A percentile compares a stretch with the other conserved stretches of the same genome.
Conservation (phyloP, 1,139 yeast species). For the Suhomyces bribrorum region DNA sequence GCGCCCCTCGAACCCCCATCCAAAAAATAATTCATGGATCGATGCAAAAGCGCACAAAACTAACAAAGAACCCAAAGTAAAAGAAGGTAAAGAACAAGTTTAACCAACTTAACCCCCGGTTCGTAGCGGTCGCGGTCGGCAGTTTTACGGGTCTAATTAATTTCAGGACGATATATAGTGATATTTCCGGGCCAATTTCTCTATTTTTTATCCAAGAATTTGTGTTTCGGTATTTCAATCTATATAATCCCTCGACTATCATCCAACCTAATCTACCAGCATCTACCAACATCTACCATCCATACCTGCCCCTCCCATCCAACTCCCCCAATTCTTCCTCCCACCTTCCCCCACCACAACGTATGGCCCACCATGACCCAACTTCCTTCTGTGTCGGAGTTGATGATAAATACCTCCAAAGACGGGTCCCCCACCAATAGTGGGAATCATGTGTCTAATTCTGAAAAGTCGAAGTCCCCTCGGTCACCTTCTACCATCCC, state of each 20-base stretch:
- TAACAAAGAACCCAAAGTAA: constrained; percentile 10
- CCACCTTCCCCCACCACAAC: not conserved
- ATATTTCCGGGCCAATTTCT: constrained; percentile 6
- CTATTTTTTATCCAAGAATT: not conserved
- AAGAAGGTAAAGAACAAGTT: constrained; percentile 13
- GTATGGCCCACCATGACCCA: constrained; percentile 27
- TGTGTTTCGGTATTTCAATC: not conserved
- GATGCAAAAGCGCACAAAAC: constrained; percentile 10
- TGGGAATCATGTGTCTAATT: not conserved
- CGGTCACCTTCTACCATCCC: constrained; percentile 12
- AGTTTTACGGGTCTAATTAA: constrained; percentile 1
- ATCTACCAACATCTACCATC: not conserved
- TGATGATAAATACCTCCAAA: constrained; percentile 25
- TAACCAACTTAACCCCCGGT: constrained; percentile 10
- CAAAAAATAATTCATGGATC: constrained; percentile 10
- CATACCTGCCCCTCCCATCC: not conserved
- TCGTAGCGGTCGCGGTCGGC: constrained; percentile 8
- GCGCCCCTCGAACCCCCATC: not conserved
- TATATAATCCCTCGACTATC: not conserved
- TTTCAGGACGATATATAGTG: constrained; percentile 9
- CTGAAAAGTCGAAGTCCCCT: constrained; percentile 11
- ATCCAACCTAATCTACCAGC: no score
- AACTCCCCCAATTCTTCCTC: not conserved
- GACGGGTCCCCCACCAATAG: constrained; percentile 9
- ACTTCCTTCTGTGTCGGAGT: constrained; percentile 40